A percentile compares a stretch with the other conserved stretches of the same genome.
Evolutionary conservation across 257 asterid species (phyloP).

Genomic region (Jasminum sambac): DNA sequence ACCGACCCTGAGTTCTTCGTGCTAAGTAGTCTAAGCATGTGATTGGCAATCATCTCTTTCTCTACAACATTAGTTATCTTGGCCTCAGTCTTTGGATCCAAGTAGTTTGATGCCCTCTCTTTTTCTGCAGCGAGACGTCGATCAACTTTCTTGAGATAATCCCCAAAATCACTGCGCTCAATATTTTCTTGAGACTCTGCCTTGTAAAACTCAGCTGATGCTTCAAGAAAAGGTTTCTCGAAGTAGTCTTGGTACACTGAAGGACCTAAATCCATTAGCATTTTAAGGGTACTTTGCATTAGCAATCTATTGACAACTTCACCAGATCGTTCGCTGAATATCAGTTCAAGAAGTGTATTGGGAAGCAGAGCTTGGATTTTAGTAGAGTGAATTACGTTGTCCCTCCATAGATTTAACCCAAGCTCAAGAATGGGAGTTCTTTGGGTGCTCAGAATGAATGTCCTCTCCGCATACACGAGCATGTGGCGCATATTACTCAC

Average conservation of each 20-base stretch:
- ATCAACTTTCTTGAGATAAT: conserved; percentile 39
- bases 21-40: conserved; percentile 68
- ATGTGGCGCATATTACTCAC: conserved; percentile 85
- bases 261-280: conserved; percentile 88
- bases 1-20: conserved; percentile 92
- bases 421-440: conserved; percentile 82
- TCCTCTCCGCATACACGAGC: conserved; percentile 90
- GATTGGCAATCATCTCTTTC: conserved; percentile 87
- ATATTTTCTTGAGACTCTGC: conserved; percentile 84
- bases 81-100: conserved; percentile 74
- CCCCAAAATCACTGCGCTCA: conserved; percentile 85
- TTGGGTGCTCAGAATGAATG: conserved; percentile 64
- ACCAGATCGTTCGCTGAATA: conserved; percentile 68
- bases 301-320: conserved; percentile 87
- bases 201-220: conserved; percentile 77
- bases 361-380: conserved; percentile 70
- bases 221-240: conserved; percentile 78
- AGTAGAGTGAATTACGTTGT: conserved; percentile 65
- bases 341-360: conserved; percentile 69
- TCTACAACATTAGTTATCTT: conserved; percentile 75
- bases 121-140: conserved; percentile 74
- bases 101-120: conserved; percentile 76
- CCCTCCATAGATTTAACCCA: conserved; percentile 90
- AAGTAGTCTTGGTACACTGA: conserved; percentile 82
- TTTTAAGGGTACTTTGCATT: conserved; percentile 77